phyloP scores from a whole-genome alignment of 2,329 filamentous ascomycete genomes.

The Xylariaceae sp. region DNA sequence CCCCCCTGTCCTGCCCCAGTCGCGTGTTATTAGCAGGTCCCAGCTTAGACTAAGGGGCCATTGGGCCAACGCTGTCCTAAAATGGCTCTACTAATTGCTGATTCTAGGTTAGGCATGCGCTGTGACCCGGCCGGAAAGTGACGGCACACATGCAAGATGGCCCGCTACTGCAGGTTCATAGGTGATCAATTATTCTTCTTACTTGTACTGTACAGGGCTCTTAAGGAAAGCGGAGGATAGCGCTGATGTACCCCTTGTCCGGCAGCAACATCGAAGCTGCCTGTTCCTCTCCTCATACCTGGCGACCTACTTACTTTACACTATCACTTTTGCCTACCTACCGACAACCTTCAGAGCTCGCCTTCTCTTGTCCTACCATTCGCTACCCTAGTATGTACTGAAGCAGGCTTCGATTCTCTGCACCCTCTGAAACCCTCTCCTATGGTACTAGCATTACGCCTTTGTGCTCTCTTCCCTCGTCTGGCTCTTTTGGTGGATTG shows the following conservation, averaged over 20 bases:
- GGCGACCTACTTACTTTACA: background rate
- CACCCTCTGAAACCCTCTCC: constrained; percentile 2
- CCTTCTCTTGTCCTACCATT: constrained; percentile 10
- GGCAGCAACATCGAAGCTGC: constrained; percentile 7
- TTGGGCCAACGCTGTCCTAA: constrained; percentile 11
- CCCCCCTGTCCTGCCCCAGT: background rate
- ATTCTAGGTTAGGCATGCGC: constrained; percentile 1
- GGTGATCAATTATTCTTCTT: too few species aligned
- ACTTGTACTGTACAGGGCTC: background rate
- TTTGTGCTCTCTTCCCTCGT: background rate
- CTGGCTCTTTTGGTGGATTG: background rate
- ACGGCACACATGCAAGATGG: constrained; percentile 23
- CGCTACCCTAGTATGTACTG: constrained; percentile 6
- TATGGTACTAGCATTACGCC: constrained; percentile 1
- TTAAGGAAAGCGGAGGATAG: too few species aligned
- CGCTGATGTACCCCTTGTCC: too few species aligned
- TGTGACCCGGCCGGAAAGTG: constrained; percentile 5
- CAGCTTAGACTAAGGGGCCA: constrained; percentile 14
- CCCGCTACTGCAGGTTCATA: constrained; percentile 23
- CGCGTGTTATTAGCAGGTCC: constrained; percentile 8
- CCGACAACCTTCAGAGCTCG: constrained; percentile 6
- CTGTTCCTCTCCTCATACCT: constrained; percentile 4
- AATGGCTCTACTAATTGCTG: too few species aligned
- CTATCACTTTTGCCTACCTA: background rate
- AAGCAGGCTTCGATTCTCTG: background rate